Evolutionary conservation across 495 filamentous ascomycete species (phyloP), one percentile per base, ranked within the genome.

Genomic region (Xanthoparmelia taractica): DNA sequence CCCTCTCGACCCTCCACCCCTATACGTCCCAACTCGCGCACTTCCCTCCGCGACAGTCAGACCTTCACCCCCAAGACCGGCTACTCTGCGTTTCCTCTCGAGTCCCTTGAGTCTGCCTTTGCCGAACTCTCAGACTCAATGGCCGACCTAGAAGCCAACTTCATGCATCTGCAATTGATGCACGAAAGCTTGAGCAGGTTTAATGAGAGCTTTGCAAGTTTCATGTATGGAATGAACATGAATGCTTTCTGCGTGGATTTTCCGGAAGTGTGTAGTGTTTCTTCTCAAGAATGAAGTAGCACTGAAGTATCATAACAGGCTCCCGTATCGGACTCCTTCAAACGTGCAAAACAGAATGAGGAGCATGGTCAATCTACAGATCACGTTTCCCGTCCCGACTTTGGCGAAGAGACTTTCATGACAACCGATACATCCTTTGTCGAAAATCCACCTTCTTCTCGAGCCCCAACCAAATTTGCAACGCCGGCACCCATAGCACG

Each of bases 171-270:
- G 65, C 93, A 97, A 75, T 75, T 96, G 61, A 95, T 98, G 90
- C 92, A 98, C 72, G 93, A 98, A 77, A 96, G 90, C 67, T 70
- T 98, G 73, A 86, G 91, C 47, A 84, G 94, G 12, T 98, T 98
- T 74, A 93, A 88, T 72, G 94, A 98, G 80, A 94, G 86, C 74
- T 98, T 98, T 72, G 93, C 92, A 0, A 89, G 85, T 70, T 97
- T 98, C 67, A 71, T 98, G 59, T 97, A 97, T 65, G 94, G 94
- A 5, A 71, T 98, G 73, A 97, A 97, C 68, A 95, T 98, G 90
- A 97, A 97, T 74, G 94, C 95, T 7, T 98, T 97, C 71, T 98
- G 94, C 73, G 92, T 97, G 43, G 94, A 97, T 76, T 97, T 97
- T 72, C 90, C 91, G 0, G 95, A 98, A 84, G 92, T 92, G 77